Evolutionary conservation across 805 yeast species (phyloP).

Genomic region (Jamesozyma gamospora): DNA sequence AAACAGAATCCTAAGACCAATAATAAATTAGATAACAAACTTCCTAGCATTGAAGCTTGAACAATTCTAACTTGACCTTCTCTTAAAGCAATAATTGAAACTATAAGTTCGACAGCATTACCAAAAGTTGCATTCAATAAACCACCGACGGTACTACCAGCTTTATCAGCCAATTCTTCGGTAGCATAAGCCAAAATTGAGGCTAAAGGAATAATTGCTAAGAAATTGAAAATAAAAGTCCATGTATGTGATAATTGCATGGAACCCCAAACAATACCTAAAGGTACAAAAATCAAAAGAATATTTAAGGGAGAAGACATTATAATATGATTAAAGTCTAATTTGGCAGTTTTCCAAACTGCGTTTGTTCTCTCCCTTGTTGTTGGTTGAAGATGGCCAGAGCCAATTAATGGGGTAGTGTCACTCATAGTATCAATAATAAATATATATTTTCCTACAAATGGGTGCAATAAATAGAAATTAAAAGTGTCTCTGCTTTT

Average conservation of each 20-base stretch:
- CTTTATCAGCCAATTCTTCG: constrained; percentile 78
- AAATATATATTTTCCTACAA: too few relatives aligned
- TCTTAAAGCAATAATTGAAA: constrained; percentile 77
- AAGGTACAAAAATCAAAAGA: constrained; percentile 74
- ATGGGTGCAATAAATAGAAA: too few relatives aligned
- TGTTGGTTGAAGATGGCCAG: constrained; percentile 3
- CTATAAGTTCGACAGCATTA: constrained; percentile 94
- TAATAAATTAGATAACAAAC: constrained; percentile 77
- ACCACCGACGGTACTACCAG: constrained; percentile 91
- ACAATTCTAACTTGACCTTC: constrained; percentile 87
- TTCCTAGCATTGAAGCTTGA: constrained; percentile 95
- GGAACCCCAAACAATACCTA: constrained; percentile 69
- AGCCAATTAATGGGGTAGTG: constrained; percentile 13
- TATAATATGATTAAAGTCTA: constrained; percentile 26
- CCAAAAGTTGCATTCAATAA: constrained; percentile 94
- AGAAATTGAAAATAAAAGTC: constrained; percentile 66
- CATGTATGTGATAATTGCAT: constrained; percentile 43
- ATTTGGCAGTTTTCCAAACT: constrained; percentile 13
- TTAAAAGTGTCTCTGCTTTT: too few relatives aligned
- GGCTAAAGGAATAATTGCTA: constrained; percentile 89
- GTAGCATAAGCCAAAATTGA: constrained; percentile 85
- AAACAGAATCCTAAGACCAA: constrained; percentile 94
- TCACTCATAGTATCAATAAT: constrained; percentile 2
- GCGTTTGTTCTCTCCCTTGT: constrained; percentile 1
- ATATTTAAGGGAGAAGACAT: constrained; percentile 65